Base-by-base conservation (phyloP, 179 eudicot genomes). In the Vitellaria paradoxa region DNA sequence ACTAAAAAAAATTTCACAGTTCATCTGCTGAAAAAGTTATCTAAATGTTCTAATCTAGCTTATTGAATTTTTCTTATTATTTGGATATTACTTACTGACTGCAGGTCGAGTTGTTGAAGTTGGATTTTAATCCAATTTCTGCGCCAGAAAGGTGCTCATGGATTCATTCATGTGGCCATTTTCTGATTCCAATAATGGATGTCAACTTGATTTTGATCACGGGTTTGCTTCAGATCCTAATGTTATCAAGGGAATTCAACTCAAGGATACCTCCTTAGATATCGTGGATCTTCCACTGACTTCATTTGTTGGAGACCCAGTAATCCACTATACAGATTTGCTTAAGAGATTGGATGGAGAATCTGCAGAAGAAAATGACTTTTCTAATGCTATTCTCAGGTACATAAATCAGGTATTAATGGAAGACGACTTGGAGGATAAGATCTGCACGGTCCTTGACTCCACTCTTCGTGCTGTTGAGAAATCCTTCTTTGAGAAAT, bases 311-410 rank as follows among this genome's bases (percentile, higher is more conserved):
- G 10, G 10, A 57, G 6, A 12, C 62, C 62, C 62, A 12, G 6
- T 1, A 17, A 57, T 57, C 13, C 20, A 18, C 62, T 57, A 0
- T 15, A 57, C 18, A 14, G n/a, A 9, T 18, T 57, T 13, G 62
- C 13, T 2, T 14, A 17, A 57, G 18, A 14, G 2, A 9, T 57
- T 6, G 20, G 13, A 15, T 57, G 62, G 62, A 50, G 55, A 57
- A 9, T 57, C 62, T 57, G n/a, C 62, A 5, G 62, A 57, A 13
- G 62, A 75, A 13, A 0, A 83, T 66, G 92, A 88, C 40, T 77
- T 65, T 37, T 87, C 87, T 65, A 92, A 71, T 53, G 40, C 74
- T 23, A 15, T 23, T 50, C 55, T 71, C 56, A 71, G 21, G 42
- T 71, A 50, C 26, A 71, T 71, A 71, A 52, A 71, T 15, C 45